Evolutionary conservation across 768 basidiomycete genomes (phyloP), one percentile per base, ranked within the genome.

Genomic region (Amanita exitialis): DNA sequence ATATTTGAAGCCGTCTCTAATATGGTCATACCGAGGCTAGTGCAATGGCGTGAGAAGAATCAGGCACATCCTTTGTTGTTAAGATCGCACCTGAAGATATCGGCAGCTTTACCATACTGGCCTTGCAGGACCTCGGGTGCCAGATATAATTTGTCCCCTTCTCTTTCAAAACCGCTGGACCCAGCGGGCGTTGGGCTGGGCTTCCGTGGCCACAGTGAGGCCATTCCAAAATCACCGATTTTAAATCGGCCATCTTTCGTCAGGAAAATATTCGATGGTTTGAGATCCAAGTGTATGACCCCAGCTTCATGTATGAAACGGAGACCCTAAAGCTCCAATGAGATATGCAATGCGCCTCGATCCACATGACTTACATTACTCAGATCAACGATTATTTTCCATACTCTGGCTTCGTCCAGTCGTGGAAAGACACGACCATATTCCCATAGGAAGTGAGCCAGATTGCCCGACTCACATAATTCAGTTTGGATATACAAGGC

Each of bases 191-290:
- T 59, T 38, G 59, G 56, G 44, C 58, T 57, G 15, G 21, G 62
- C 53, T 72, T 69, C 35, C 92, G 73, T 0, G 92, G 91, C 87
- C 90, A 94, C 47, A 91, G 59, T 5, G 90, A 90, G n/a, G 95
- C 94, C 83, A 99, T 92, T 7, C 96, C 96, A 70, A 98, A 97
- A 65, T 99, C 96, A 6, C 95, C 95, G 64, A 99, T 92, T 71
- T 91, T 92, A 70, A 99, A 86, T 41, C 86, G 78, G 1, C 96
- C 96, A 38, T 83, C 78, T 6, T 74, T 73, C 8, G 90, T 92
- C 59, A 99, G 75, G 62, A 99, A 92, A 46, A 99, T 84, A 64
- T 99, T 99, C 38, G 91, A 91, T 10, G 96, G 96, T 70, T 99
- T 99, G 56, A 99, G 69, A 69, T 99, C 96, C 49, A 99, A 78